Conservation (phyloP, 1,284 basidiomycete species). For the Sporisorium sorghi region DNA sequence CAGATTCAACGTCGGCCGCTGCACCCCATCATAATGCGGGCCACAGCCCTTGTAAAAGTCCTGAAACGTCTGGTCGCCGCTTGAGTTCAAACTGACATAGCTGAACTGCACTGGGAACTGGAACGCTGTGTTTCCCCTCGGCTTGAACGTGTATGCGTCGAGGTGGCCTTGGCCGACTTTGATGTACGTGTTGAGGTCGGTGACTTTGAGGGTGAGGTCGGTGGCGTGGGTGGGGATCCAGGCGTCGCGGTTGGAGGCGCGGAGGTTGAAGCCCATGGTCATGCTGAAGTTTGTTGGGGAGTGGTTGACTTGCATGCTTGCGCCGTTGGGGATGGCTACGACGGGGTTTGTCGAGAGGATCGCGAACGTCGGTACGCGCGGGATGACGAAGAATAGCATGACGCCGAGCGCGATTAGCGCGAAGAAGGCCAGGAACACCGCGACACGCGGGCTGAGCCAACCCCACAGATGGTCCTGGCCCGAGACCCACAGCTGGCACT, state of each 20-base stretch:
- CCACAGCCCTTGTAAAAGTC: constrained; percentile 56
- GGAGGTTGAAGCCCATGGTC: constrained; percentile 60
- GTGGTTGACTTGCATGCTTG: constrained; percentile 49
- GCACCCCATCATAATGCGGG: constrained; percentile 27
- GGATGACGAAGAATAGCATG: constrained; percentile 62
- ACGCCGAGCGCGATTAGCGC: constrained; percentile 39
- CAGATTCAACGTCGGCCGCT: constrained; percentile 50
- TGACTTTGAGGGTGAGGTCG: constrained; percentile 47
- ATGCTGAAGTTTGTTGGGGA: constrained; percentile 58
- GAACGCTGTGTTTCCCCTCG: constrained; percentile 42
- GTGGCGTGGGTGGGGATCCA: constrained; percentile 47
- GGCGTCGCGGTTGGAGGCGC: constrained; percentile 48
- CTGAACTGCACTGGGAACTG: constrained; percentile 53
- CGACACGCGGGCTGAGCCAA: constrained; percentile 49
- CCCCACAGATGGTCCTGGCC: constrained; percentile 58
- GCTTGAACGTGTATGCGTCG: constrained; percentile 26
- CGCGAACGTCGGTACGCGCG: constrained; percentile 58
- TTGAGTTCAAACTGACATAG: constrained; percentile 52
- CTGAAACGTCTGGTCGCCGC: constrained; percentile 56
- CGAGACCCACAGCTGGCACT: constrained; percentile 46
- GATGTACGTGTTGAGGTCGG: constrained; percentile 40
- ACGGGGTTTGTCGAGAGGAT: constrained; percentile 53
- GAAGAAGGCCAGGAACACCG: constrained; percentile 58
- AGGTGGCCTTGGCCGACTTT: constrained; percentile 52
- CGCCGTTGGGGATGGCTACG: constrained; percentile 52